phyloP scores from a whole-genome alignment of 176 grass and related monocot genomes.

The Carex kokanica region DNA sequence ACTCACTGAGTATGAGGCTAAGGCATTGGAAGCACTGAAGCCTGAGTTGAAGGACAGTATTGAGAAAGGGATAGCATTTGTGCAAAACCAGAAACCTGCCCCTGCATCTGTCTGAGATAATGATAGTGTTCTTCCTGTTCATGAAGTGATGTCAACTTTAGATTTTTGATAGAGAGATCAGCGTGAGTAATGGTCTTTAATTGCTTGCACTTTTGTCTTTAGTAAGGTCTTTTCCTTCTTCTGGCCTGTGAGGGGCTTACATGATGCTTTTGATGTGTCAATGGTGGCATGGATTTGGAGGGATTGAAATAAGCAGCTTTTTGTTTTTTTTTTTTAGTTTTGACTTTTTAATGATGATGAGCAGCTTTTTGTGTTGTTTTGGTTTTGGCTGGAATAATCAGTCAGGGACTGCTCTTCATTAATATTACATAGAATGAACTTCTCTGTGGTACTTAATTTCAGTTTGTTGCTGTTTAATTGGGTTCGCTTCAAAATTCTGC shows the following conservation, averaged over 20 bases:
- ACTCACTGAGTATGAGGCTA: constrained; percentile 57
- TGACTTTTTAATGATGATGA: not conserved
- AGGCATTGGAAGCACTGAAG: constrained; percentile 63
- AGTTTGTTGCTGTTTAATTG: not conserved
- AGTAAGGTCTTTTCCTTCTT: not conserved
- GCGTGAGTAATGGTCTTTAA: constrained; percentile 4
- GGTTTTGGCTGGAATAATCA: constrained; percentile 4
- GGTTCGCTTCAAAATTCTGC: not conserved
- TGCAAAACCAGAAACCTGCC: constrained; percentile 36
- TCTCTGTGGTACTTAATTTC: not conserved
- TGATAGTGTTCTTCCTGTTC: not conserved
- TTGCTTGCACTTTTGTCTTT: constrained; percentile 7
- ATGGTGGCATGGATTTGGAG: not conserved
- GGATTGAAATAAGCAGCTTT: constrained; percentile 2
- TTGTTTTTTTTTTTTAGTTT: not conserved
- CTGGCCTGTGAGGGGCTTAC: not conserved
- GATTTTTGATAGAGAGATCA: constrained; percentile 39
- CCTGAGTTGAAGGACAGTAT: constrained; percentile 70
- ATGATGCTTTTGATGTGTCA: constrained; percentile 4
- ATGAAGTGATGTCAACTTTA: constrained; percentile 18
- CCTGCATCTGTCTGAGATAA: constrained; percentile 56
- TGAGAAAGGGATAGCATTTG: constrained; percentile 64
- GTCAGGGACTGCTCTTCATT: not conserved
- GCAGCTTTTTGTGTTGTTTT: not conserved
- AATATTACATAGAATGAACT: not conserved